A percentile compares a stretch with the other conserved stretches of the same genome.
Evolutionary conservation across 805 yeast species (phyloP).

Genomic region (Metschnikowia matae): DNA sequence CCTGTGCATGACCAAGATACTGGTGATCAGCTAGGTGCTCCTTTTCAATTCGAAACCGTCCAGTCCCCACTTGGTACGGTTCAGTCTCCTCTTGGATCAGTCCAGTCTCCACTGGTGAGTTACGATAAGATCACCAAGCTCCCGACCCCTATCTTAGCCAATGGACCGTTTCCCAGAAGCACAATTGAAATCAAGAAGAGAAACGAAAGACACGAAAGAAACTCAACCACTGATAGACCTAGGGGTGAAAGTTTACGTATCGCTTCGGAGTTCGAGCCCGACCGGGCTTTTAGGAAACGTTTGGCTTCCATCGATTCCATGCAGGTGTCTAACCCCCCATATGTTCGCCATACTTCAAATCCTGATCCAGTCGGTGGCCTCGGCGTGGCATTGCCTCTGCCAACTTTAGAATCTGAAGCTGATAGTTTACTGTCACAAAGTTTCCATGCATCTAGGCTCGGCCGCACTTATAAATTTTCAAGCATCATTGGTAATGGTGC

Average conservation of each 20-base stretch:
- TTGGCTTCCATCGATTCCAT: background rate
- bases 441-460: conserved; percentile 11
- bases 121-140: conserved; percentile 38
- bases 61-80: conserved; percentile 1
- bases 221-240: no score
- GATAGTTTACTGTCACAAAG: conserved; percentile 1
- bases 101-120: conserved; percentile 6
- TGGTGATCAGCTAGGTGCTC: conserved; percentile 7
- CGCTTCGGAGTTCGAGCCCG: conserved; percentile 14
- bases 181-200: conserved; percentile 11
- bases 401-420: conserved; percentile 10
- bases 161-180: conserved; percentile 9
- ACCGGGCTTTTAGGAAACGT: conserved; percentile 2
- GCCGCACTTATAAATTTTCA: conserved; percentile 10
- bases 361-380: conserved; percentile 3
- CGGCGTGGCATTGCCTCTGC: conserved; percentile 10
- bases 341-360: conserved; percentile 11
- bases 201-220: background rate
- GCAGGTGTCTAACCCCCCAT: background rate
- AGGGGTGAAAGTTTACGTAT: conserved; percentile 6
- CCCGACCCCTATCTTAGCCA: conserved; percentile 40
- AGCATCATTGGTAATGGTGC: conserved; percentile 58
- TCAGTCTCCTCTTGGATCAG: background rate
- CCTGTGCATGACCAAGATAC: conserved; percentile 3
- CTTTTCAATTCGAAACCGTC: conserved; percentile 8